These are phyloP conservation scores for Isabelozyma pseudorhagii DNA, from an alignment of 805 yeast genomes.

Conservation along the genomic window DNA sequence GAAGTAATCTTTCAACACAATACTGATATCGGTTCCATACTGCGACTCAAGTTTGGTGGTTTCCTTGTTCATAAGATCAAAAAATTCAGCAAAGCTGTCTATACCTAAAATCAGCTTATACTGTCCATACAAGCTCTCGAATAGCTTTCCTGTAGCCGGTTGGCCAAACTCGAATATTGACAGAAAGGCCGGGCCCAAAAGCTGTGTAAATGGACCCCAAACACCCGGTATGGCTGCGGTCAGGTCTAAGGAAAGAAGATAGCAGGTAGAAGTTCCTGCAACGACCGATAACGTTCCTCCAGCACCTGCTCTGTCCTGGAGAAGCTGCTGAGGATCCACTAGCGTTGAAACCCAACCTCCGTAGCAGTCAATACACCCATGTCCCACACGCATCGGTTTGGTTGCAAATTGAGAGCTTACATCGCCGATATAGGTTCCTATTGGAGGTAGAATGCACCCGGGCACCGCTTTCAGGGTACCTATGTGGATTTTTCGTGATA, in stretches of 20 bases:
- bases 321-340: slow-evolving; percentile 14
- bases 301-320: neutral
- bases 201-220: slow-evolving; percentile 58
- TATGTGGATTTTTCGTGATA: slow-evolving; percentile 19
- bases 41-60: slow-evolving; percentile 19
- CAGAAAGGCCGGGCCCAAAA: slow-evolving; percentile 19
- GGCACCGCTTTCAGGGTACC: neutral
- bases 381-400: slow-evolving; percentile 13
- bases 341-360: slow-evolving; percentile 48
- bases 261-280: slow-evolving; percentile 66
- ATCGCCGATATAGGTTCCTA: slow-evolving; percentile 27
- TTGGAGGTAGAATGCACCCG: slow-evolving; percentile 18
- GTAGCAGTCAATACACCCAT: slow-evolving; percentile 61
- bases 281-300: slow-evolving; percentile 39
- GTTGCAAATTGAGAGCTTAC: slow-evolving; percentile 1
- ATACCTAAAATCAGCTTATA: slow-evolving; percentile 5
- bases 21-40: slow-evolving; percentile 11
- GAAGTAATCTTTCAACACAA: slow-evolving; percentile 32
- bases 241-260: slow-evolving; percentile 26
- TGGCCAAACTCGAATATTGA: slow-evolving; percentile 53
- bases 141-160: slow-evolving; percentile 55
- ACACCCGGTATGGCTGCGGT: slow-evolving; percentile 35
- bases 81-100: slow-evolving; percentile 6
- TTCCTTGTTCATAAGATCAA: slow-evolving; percentile 14
- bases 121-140: slow-evolving; percentile 44